A percentile compares a stretch with the other conserved stretches of the same genome.
phyloP scores from a whole-genome alignment of 2,329 filamentous ascomycete species.

The Pseudocercospora fijiensis region DNA sequence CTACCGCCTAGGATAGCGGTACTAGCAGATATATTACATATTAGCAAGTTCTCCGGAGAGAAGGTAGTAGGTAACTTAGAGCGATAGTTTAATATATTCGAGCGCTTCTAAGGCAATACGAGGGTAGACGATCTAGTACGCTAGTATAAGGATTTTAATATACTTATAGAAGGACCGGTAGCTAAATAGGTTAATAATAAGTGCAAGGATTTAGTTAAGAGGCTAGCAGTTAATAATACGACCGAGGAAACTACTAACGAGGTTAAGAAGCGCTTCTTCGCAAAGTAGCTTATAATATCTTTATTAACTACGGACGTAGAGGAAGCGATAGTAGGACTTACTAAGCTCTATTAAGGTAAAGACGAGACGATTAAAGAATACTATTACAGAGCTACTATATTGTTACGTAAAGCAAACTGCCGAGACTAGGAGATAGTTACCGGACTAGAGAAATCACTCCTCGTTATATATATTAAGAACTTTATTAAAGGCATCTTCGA shows the following conservation, averaged over 20 bases:
- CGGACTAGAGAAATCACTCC: not conserved
- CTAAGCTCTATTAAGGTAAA: not conserved
- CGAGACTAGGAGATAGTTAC: not conserved
- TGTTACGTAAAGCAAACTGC: not conserved
- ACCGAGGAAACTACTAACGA: not conserved
- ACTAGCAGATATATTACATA: no score
- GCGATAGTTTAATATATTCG: no score
- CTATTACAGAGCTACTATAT: not conserved
- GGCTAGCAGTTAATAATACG: not conserved
- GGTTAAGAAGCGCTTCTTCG: not conserved
- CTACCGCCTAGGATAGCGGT: no score
- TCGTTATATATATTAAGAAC: not conserved
- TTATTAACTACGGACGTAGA: not conserved
- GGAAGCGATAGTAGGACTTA: not conserved
- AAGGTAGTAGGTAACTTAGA: no score
- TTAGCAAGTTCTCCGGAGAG: no score
- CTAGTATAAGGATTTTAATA: no score
- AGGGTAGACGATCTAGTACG: no score
- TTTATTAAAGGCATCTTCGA: not conserved
- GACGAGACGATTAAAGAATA: not conserved
- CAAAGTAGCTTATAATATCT: not conserved
- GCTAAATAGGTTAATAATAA: no score
- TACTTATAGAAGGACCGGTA: no score
- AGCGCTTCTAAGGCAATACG: no score
- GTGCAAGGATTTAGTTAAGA: not conserved